Base-by-base conservation (phyloP, 2,329 filamentous ascomycete species). In the Aquanectria penicillioides region DNA sequence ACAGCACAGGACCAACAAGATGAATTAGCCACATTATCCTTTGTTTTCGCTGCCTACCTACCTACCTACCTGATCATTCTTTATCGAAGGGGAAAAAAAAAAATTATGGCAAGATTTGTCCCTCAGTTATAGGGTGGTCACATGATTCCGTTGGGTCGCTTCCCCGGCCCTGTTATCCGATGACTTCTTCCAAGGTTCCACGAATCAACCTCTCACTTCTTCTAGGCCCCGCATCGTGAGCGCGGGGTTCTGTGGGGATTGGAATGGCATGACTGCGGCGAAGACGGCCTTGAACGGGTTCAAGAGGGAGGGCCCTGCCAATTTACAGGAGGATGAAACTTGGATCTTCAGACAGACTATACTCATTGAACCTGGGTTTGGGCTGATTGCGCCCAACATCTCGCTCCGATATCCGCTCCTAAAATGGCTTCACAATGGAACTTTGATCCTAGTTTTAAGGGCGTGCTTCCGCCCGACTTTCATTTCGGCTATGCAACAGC, bases 401-500 rank as follows among this genome's bases (percentile, higher is more conserved):
- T 29, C 17, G 15, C 41, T 28, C 25, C 12, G 15, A 22, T 20
- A n/a, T 9, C 20, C 15, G 18, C 38, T 15, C 20, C 33, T 13
- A 44, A 43, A 10, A 59, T 59, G 57, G 17, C 51, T 4, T 38
- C 44, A 15, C n/a, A 17, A 22, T 51, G 57, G 51, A 38, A 59
- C 2, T 59, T 59, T n/a, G 57, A 59, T 29, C n/a, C 37, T 12
- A 36, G 26, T 20, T 22, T 59, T 23, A 56, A 56, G 40, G 57
- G 46, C 40, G 38, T 18, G 2, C 50, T 59, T 6, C 56, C 56
- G n/a, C 23, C 36, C 15, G 56, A 59, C 37, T 59, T 59, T 34
- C 43, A 54, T 6, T 59, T 59, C 15, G 56, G 56, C n/a, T 59
- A 59, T 15, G 56, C 56, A 25, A 59, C 56, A 22, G 56, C 56